Evolutionary conservation across 2,329 filamentous ascomycete species (phyloP).

Genomic region (Fusarium algeriense): DNA sequence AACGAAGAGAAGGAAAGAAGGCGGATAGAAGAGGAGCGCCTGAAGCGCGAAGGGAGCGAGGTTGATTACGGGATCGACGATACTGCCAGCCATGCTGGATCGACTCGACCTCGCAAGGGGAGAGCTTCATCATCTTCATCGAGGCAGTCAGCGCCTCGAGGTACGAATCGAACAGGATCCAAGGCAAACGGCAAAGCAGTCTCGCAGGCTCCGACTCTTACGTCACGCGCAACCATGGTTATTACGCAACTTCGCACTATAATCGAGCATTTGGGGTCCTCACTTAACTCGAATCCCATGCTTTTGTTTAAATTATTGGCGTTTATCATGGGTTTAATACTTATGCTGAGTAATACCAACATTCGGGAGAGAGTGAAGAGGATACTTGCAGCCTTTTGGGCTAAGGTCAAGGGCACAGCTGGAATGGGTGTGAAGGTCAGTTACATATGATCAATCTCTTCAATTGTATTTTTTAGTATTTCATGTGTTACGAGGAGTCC

Average conservation of each 20-base stretch:
- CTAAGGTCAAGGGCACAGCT: slow-evolving; percentile 84
- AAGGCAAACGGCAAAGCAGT: slow-evolving; percentile 49
- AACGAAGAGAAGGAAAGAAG: slow-evolving; percentile 68
- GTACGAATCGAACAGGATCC: slow-evolving; percentile 26
- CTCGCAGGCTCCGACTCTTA: slow-evolving; percentile 53
- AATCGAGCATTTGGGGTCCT: slow-evolving; percentile 63
- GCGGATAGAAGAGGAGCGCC: slow-evolving; percentile 66
- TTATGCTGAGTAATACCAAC: slow-evolving; percentile 80
- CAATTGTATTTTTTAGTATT: slow-evolving; percentile 43
- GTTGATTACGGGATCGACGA: slow-evolving; percentile 77
- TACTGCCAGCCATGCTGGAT: slow-evolving; percentile 55
- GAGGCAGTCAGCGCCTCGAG: slow-evolving; percentile 44
- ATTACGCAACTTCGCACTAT: slow-evolving; percentile 64
- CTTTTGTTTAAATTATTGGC: slow-evolving; percentile 74
- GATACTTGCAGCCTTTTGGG: slow-evolving; percentile 78
- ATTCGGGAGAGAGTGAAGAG: slow-evolving; percentile 80
- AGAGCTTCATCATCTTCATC: slow-evolving; percentile 50
- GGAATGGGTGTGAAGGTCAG: slow-evolving; percentile 98
- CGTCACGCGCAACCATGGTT: slow-evolving; percentile 64
- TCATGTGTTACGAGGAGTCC: slow-evolving; percentile 50
- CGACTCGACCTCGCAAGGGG: slow-evolving; percentile 50
- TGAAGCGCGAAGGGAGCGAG: slow-evolving; percentile 66
- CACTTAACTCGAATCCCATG: slow-evolving; percentile 68
- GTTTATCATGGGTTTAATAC: slow-evolving; percentile 82
- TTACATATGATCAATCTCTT: slow-evolving; percentile 75